Conservation (phyloP, 139 green algal genomes). For the Micromonas commoda region DNA sequence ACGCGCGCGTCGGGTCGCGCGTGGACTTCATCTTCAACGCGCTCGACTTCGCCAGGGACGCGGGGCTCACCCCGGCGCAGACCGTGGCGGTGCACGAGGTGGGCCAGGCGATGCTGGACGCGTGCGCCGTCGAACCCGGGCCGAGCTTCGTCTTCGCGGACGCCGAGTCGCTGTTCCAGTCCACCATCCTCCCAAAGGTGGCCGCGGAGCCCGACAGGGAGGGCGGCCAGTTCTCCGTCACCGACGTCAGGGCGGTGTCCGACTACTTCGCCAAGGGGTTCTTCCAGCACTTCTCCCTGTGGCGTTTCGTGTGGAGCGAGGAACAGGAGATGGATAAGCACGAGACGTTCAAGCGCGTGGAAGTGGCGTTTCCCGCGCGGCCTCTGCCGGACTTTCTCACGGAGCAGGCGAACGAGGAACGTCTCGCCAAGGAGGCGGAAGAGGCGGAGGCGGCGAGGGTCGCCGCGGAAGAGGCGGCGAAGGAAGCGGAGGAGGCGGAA, state of each 20-base stretch:
- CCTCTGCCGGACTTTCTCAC: neutral
- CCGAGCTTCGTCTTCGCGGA: neutral
- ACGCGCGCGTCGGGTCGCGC: neutral
- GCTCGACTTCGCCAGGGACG: neutral
- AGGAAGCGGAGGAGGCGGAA: neutral
- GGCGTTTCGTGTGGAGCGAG: neutral
- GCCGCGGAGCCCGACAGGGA: too few species aligned
- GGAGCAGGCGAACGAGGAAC: neutral
- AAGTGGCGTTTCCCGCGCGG: neutral
- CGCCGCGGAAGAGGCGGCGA: neutral
- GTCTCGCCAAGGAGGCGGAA: neutral
- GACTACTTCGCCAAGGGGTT: neutral
- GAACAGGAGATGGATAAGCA: neutral
- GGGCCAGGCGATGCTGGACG: neutral
- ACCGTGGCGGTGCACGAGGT: neutral
- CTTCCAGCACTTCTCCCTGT: neutral
- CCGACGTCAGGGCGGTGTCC: neutral
- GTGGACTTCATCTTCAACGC: neutral
- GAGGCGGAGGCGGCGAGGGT: neutral
- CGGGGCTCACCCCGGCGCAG: neutral
- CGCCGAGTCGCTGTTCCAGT: neutral
- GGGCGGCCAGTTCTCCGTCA: neutral
- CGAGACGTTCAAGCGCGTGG: neutral
- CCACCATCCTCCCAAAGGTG: neutral
- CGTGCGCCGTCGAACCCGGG: neutral